phyloP scores from a whole-genome alignment of 1,139 yeast species.

The Yamadazyma spencermartinsiae region DNA sequence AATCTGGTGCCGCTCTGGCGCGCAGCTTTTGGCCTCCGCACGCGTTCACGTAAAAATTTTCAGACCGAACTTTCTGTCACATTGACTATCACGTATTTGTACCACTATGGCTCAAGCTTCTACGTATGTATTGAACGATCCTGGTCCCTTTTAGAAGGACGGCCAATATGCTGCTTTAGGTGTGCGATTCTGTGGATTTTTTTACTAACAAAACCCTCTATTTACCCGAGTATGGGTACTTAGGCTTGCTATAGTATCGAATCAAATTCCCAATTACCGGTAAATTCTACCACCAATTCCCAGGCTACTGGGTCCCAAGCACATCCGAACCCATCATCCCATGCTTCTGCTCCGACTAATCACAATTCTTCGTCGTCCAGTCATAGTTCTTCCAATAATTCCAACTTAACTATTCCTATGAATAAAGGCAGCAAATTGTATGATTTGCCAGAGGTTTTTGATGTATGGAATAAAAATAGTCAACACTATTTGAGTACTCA shows the following conservation, averaged over 20 bases:
- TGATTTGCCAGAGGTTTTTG: slow-evolving; percentile 53
- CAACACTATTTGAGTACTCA: slow-evolving; percentile 26
- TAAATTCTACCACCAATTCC: background rate
- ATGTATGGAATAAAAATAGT: slow-evolving; percentile 52
- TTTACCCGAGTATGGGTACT: no score
- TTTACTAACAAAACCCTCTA: background rate
- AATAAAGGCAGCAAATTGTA: slow-evolving; percentile 44
- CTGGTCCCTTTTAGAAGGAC: no score
- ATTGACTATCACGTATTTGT: background rate
- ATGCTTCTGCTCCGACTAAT: background rate
- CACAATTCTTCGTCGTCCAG: background rate
- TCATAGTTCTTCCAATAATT: background rate
- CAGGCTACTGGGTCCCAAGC: background rate
- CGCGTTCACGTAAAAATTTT: slow-evolving; percentile 4
- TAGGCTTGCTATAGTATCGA: slow-evolving; percentile 1
- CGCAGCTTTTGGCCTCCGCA: background rate
- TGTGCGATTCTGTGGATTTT: no score
- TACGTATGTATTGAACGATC: slow-evolving; percentile 3
- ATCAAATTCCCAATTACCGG: slow-evolving; percentile 5
- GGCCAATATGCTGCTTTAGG: no score
- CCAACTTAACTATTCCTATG: slow-evolving; percentile 29
- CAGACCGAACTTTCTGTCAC: background rate
- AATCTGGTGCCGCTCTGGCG: no score
- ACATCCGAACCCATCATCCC: slow-evolving; percentile 1
- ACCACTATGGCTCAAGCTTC: slow-evolving; percentile 1